A percentile compares a stretch with the other conserved stretches of the same genome.
phyloP scores from a whole-genome alignment of 106 monocot species.

The Dioscorea dumetorum region DNA sequence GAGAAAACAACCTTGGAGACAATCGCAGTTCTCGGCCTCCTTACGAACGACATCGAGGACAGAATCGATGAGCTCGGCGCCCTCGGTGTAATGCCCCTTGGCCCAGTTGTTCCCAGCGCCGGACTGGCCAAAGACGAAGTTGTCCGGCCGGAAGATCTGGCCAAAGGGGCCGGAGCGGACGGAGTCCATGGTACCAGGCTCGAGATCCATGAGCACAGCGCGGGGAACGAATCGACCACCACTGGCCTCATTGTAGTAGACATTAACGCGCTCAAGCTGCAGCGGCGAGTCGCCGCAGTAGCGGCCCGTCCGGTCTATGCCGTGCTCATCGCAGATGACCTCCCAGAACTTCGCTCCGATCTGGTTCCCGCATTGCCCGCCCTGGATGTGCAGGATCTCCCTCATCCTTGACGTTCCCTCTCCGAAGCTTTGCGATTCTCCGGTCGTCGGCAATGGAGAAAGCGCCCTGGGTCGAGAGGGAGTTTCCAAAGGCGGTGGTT shows the following conservation, averaged over 20 bases:
- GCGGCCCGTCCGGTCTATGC: constrained; percentile 34
- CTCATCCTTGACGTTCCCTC: constrained; percentile 12
- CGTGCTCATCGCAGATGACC: constrained; percentile 47
- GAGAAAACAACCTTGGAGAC: constrained; percentile 12
- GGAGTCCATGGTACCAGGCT: constrained; percentile 34
- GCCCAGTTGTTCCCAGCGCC: constrained; percentile 14
- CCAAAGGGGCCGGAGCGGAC: constrained; percentile 27
- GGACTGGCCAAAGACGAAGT: constrained; percentile 16
- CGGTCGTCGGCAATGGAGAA: too few species aligned
- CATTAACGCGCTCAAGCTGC: constrained; percentile 33
- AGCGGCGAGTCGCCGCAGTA: constrained; percentile 28
- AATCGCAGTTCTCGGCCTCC: constrained; percentile 27
- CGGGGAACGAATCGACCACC: constrained; percentile 27
- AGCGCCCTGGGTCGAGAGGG: too few species aligned
- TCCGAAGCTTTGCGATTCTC: too few species aligned
- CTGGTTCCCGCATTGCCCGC: constrained; percentile 56
- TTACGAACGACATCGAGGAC: constrained; percentile 27
- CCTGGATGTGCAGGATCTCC: constrained; percentile 56
- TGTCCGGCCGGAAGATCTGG: constrained; percentile 19
- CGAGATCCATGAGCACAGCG: constrained; percentile 31
- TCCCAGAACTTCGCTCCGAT: constrained; percentile 62
- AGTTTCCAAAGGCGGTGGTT: too few species aligned
- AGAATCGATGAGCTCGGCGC: constrained; percentile 21
- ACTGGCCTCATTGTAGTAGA: constrained; percentile 35
- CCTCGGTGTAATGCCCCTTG: constrained; percentile 24